Evolutionary conservation across 768 basidiomycete species (phyloP), one percentile per base, ranked within the genome.

Genomic region (Mycena metata): DNA sequence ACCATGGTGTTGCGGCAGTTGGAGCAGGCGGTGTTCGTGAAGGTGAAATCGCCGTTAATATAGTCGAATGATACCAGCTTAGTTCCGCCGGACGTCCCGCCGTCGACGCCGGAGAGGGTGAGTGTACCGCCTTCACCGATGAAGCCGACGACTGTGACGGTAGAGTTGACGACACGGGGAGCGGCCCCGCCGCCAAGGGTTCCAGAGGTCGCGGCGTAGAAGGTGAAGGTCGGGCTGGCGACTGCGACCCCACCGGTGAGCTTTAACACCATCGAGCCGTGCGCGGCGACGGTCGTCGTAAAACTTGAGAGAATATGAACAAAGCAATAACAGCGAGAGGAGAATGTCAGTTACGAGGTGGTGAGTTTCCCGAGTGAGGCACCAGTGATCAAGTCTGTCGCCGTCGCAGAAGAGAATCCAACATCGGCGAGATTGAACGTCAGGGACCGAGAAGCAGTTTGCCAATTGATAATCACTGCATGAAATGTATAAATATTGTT

Each of bases 1-100:
- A 85, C 77, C 47, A 82, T 82, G 12, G 82, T 81, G 51, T 85
- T 81, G 46, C 85, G 81, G 72, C 84, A 85, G 69, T 86, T 86
- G 8, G 85, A 84, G 75, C 84, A 85, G 11, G 72, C 84, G 0
- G 81, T 83, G 71, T 85, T 85, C 60, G 73, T 73, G 72, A 82
- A 82, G 11, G 78, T 78, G 39, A 80, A 78, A 51, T 85, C 85
- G 33, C 77, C 85, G 50, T 86, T 86, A 66, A 85, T 85, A 66
- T 85, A 86, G 72, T 84, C 83, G 43, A 85, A 73, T 13, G 83
- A 77, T 23, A 86, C 68, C 16, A 83, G 77, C 69, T 83, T 85
- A 3, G 79, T 83, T 16, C 84, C 84, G 26, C 84, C 84, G 9
- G 76, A 67, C 3, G 74, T 55, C 0, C 83, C 84, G 35, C 83